These are phyloP conservation scores for Candida lessepsii DNA, from an alignment of 805 yeast genomes.

Conservation along the genomic window DNA sequence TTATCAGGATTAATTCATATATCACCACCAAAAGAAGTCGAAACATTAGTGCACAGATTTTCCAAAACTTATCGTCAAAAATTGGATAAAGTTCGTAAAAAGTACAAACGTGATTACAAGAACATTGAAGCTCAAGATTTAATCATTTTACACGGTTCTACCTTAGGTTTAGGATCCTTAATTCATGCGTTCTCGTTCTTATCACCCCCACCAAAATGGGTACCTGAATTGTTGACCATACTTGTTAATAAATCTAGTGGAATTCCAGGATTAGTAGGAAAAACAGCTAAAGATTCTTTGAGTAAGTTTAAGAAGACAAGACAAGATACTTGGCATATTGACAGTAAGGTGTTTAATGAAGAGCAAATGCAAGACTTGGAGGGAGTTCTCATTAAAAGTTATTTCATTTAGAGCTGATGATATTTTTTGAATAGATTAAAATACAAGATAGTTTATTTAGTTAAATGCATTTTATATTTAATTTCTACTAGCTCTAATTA, in stretches of 20 bases:
- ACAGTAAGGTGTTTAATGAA: constrained; percentile 66
- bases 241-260: constrained; percentile 72
- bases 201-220: constrained; percentile 91
- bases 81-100: constrained; percentile 41
- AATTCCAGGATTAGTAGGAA: constrained; percentile 75
- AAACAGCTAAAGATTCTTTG: constrained; percentile 76
- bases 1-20: constrained; percentile 80
- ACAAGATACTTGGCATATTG: constrained; percentile 96
- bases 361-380: constrained; percentile 87
- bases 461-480: too few species aligned
- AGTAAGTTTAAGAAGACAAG: constrained; percentile 87
- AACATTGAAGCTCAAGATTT: constrained; percentile 39
- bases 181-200: constrained; percentile 86
- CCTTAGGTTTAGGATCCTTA: constrained; percentile 84
- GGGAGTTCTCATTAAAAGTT: constrained; percentile 91
- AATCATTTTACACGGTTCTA: constrained; percentile 72
- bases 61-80: constrained; percentile 29
- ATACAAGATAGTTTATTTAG: too few species aligned
- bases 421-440: too few species aligned
- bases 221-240: constrained; percentile 67
- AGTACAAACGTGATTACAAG: constrained; percentile 40
- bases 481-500: too few species aligned
- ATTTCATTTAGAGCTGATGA: constrained; percentile 81
- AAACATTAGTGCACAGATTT: constrained; percentile 39
- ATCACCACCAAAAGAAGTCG: constrained; percentile 48